Evolutionary conservation across 805 yeast genomes (phyloP).

Genomic region (Yarrowia sp.): DNA sequence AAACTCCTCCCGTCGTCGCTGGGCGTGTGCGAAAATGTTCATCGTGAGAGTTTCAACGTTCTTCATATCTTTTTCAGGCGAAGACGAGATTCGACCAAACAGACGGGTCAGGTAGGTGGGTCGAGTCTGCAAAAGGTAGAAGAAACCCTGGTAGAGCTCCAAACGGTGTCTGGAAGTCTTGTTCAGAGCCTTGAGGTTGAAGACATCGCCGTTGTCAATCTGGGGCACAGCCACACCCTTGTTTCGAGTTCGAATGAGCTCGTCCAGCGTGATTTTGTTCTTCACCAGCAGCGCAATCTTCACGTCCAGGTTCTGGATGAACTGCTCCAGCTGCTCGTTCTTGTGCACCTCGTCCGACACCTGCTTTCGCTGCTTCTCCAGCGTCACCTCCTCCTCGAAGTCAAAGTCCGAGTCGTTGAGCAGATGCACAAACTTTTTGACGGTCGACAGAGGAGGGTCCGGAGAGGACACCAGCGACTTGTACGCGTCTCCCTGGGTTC

Average conservation of each 20-base stretch:
- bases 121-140: slow-evolving; percentile 84
- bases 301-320: slow-evolving; percentile 76
- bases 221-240: slow-evolving; percentile 46
- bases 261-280: slow-evolving; percentile 80
- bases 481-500: slow-evolving; percentile 74
- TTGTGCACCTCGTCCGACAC: slow-evolving; percentile 72
- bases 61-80: slow-evolving; percentile 50
- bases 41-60: slow-evolving; percentile 48
- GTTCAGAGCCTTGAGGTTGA: slow-evolving; percentile 52
- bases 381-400: slow-evolving; percentile 72
- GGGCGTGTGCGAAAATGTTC: slow-evolving; percentile 50
- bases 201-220: slow-evolving; percentile 48
- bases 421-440: slow-evolving; percentile 76
- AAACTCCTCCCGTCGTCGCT: slow-evolving; percentile 71
- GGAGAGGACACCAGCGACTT: slow-evolving; percentile 68
- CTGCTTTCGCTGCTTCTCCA: slow-evolving; percentile 70
- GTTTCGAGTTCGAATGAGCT: slow-evolving; percentile 58
- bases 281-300: slow-evolving; percentile 79
- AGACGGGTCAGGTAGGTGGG: slow-evolving; percentile 72
- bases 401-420: slow-evolving; percentile 76
- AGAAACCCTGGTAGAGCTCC: slow-evolving; percentile 75
- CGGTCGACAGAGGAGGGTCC: slow-evolving; percentile 79
- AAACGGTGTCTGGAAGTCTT: slow-evolving; percentile 56
- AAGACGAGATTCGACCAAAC: slow-evolving; percentile 50
- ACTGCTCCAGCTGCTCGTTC: slow-evolving; percentile 75